phyloP scores from a whole-genome alignment of 2,329 filamentous ascomycete genomes.

The Fusarium goolgardi region DNA sequence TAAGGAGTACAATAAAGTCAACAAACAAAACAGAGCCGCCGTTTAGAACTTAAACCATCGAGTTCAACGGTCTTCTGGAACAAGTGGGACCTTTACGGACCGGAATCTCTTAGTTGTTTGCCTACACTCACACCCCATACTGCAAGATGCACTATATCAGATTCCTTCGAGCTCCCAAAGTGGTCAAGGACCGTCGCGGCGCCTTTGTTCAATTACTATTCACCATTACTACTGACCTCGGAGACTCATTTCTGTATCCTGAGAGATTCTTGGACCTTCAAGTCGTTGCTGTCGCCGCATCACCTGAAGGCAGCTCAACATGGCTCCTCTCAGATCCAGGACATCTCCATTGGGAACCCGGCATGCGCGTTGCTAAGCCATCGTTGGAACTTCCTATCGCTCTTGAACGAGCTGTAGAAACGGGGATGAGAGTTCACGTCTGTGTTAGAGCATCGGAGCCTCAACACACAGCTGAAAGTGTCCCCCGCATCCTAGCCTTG shows the following conservation, averaged over 20 bases:
- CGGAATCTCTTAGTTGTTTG: background rate
- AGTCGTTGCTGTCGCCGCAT: slow-evolving; percentile 49
- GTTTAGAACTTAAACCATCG: background rate
- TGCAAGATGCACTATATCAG: slow-evolving; percentile 68
- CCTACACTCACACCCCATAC: slow-evolving; percentile 1
- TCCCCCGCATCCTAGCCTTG: slow-evolving; percentile 45
- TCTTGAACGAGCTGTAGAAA: slow-evolving; percentile 44
- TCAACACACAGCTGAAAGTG: slow-evolving; percentile 45
- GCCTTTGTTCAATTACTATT: slow-evolving; percentile 59
- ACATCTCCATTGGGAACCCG: slow-evolving; percentile 49
- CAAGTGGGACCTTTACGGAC: background rate
- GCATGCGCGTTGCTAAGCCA: slow-evolving; percentile 57
- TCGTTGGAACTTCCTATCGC: slow-evolving; percentile 45
- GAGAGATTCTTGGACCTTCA: slow-evolving; percentile 58
- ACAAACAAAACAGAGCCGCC: slow-evolving; percentile 1
- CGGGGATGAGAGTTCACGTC: slow-evolving; percentile 45
- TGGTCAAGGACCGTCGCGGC: slow-evolving; percentile 46
- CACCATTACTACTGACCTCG: slow-evolving; percentile 68
- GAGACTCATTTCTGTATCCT: slow-evolving; percentile 65
- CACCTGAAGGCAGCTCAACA: slow-evolving; percentile 37
- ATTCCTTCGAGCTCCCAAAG: slow-evolving; percentile 61
- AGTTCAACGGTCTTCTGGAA: background rate
- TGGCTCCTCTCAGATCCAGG: slow-evolving; percentile 45
- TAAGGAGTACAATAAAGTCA: slow-evolving; percentile 1
- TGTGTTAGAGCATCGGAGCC: slow-evolving; percentile 46